Percentiles rank a stretch among this genome's conserved stretches.
phyloP scores from a whole-genome alignment of 257 asterid species.

The Ligustrum vulgare region DNA sequence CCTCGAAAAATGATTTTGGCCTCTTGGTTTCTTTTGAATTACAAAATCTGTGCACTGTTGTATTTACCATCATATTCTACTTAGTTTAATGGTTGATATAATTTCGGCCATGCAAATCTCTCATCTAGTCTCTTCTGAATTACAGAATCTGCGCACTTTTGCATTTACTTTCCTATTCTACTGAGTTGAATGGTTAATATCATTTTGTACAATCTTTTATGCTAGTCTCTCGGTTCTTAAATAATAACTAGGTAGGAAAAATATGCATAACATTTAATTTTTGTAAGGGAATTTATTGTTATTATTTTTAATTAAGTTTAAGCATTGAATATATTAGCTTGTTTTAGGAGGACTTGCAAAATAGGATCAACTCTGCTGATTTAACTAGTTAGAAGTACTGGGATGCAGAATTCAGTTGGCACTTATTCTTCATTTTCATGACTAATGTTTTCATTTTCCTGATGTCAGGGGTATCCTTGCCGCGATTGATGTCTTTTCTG shows the following conservation, averaged over 20 bases:
- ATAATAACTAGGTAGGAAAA: background rate
- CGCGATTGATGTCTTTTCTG: slow-evolving; percentile 91
- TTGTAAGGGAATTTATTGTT: background rate
- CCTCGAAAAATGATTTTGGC: background rate
- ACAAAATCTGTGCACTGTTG: background rate
- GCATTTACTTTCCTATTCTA: background rate
- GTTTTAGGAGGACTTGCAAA: background rate
- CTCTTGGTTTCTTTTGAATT: background rate
- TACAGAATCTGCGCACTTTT: background rate
- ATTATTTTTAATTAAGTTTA: background rate
- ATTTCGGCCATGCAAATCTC: background rate
- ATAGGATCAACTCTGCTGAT: background rate
- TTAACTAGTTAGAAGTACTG: background rate
- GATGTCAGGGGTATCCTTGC: slow-evolving; percentile 90
- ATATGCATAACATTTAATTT: background rate
- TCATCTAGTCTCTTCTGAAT: background rate
- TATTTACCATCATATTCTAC: background rate
- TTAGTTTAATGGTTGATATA: background rate
- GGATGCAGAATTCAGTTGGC: background rate
- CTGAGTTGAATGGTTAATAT: background rate
- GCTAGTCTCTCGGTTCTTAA: background rate
- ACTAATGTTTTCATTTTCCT: slow-evolving; percentile 2
- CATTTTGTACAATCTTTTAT: background rate
- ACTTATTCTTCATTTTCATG: background rate
- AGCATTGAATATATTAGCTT: slow-evolving; percentile 7